Evolutionary conservation across 164 flowering plant genomes (phyloP), one percentile per base, ranked within the genome.

Genomic region (Magnolia kwangsiensis): DNA sequence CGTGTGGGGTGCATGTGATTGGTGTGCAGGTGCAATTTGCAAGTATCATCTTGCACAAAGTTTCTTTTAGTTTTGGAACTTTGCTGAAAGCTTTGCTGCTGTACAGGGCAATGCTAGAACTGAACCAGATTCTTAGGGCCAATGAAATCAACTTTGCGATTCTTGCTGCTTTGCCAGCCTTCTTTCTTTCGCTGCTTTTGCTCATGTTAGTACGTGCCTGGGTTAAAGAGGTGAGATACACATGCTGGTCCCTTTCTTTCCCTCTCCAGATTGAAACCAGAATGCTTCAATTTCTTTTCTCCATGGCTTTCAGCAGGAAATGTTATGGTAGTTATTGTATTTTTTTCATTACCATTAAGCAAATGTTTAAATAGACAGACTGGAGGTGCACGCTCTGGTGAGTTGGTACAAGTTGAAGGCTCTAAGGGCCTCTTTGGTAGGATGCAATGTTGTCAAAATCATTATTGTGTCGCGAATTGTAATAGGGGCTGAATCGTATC

Each of bases 71-170:
- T 55, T 16, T 55, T 16, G 13, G 16, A 8, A 49, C 19, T 50
- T 49, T 37, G 65, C 66, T 85, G 20, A 78, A 75, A 14, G 49
- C 24, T 16, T 21, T 78, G 16, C n/a, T 72, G 80, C 55, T 79
- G 4, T 71, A 78, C 90, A 96, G 99, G 89, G 99, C 97, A 63
- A 94, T 96, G 99, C 96, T 96, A 71, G 99, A 96, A 81, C 84
- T 96, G 65, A 83, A 94, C 82, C 98, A 96, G 88, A 96, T 96
- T 82, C 90, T 96, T 19, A 88, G 86, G 82, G 98, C 99, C 75
- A 96, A 96, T 81, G 97, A 96, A 83, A 96, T 96, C 82, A 96
- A 96, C 83, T 94, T 96, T 86, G 98, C 99, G 6, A 80, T 96
- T 82, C 88, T 96, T 65, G 99, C 99, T 80, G 98, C 99, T 63